Conservation (phyloP, 2,329 filamentous ascomycete species). For the Aspergillus transmontanensis region DNA sequence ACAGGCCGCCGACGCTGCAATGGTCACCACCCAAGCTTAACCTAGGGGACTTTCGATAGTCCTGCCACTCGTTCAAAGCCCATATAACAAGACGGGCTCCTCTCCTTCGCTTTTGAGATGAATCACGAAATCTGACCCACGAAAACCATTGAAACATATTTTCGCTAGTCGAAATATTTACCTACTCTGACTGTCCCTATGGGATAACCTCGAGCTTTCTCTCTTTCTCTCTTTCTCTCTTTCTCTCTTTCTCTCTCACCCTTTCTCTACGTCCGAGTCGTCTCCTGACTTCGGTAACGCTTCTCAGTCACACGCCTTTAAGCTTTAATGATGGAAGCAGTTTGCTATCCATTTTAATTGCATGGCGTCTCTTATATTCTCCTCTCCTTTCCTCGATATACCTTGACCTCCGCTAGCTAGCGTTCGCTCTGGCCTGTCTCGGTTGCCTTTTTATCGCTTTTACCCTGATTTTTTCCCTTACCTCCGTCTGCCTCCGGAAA, state of each 20-base stretch:
- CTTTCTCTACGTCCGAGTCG: neutral
- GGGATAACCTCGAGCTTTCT: neutral
- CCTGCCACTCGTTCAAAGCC: slow-evolving; percentile 5
- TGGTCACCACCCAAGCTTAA: slow-evolving; percentile 43
- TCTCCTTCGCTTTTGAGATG: slow-evolving; percentile 1
- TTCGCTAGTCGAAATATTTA: slow-evolving; percentile 18
- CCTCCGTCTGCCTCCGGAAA: slow-evolving; percentile 7
- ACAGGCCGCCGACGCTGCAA: slow-evolving; percentile 38
- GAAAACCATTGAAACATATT: slow-evolving; percentile 9
- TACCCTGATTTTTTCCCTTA: slow-evolving; percentile 6
- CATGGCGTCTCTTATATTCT: slow-evolving; percentile 2
- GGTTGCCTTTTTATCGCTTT: slow-evolving; percentile 9
- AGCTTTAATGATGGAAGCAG: neutral
- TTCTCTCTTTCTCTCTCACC: neutral
- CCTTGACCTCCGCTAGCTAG: slow-evolving; percentile 8
- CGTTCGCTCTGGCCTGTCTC: slow-evolving; percentile 14
- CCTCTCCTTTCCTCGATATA: neutral
- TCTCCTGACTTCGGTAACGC: neutral
- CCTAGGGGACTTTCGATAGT: slow-evolving; percentile 31
- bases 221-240: neutral
- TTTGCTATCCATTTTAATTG: neutral
- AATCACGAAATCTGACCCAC: slow-evolving; percentile 12
- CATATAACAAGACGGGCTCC: neutral
- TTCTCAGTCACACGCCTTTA: neutral
- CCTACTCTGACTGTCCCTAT: neutral